Base-by-base conservation (phyloP, 352 stramenopile species). In the Hyaloperonospora brassicae region DNA sequence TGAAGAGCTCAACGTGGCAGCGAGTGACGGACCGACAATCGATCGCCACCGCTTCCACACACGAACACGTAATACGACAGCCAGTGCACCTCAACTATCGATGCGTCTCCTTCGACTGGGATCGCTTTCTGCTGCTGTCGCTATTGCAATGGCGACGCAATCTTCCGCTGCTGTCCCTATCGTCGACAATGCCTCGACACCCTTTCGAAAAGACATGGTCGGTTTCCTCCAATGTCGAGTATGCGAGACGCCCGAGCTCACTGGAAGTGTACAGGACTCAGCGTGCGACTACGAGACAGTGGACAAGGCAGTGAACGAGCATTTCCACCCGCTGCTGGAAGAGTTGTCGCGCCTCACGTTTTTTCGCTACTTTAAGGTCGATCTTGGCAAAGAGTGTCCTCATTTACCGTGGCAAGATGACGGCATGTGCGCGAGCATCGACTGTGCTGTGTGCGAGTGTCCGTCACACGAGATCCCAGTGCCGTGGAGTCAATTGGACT, bases 291-390 rank as follows among this genome's bases (percentile, higher is more conserved):
- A 87, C 62, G 73, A 91, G 62, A 91, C 77, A 5, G 84, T 94
- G 48, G 76, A 91, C 61, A 87, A 85, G 51, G 83, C 83, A 1
- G 85, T 89, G 34, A 72, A 71, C 30, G 64, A 87, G 59, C 77
- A 92, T 63, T 93, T 94, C 53, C 80, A 91, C 41, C 83, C 84
- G 47, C 68, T 91, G 24, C 67, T 94, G 6, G 52, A 84, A 22
- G 82, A 91, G 51, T 72, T 94, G 25, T 86, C 82, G 27, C 70
- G 70, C 41, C 71, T 88, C 47, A 87, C 76, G 12, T 97, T 96
- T 69, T 97, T 97, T 62, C 88, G 88, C 38, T 96, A 96, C 73
- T 97, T 96, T 59, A 94, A 95, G 51, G 87, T 96, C 24, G 87
- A 97, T 62, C 68, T 97, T 41, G 81, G 81, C 48, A 88, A 88